Conservation (phyloP, 2,329 filamentous ascomycete species). For the Penicillium sp. region DNA sequence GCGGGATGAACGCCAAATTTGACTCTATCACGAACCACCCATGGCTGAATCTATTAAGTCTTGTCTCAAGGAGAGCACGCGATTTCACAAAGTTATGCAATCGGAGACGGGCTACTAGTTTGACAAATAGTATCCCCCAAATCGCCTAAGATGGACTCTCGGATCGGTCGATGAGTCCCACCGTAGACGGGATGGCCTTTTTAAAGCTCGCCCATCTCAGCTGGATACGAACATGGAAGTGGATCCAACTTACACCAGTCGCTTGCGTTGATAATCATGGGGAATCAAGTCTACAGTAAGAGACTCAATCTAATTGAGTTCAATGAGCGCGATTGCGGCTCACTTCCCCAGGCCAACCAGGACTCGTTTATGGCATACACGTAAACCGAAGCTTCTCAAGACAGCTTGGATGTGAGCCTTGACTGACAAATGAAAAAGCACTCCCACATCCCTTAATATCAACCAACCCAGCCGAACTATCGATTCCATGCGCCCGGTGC, state of each 20-base stretch:
- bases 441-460: neutral
- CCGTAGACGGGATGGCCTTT: neutral
- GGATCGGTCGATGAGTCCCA: conserved; percentile 1
- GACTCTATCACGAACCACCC: neutral
- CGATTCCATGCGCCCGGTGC: conserved; percentile 1
- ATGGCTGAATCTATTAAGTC: conserved; percentile 4
- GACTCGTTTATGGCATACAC: neutral
- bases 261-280: neutral
- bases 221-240: conserved; percentile 1
- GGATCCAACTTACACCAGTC: neutral
- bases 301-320: conserved; percentile 18
- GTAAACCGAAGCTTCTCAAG: neutral
- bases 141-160: neutral
- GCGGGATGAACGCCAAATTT: neutral
- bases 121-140: conserved; percentile 3
- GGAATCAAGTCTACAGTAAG: neutral
- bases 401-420: neutral
- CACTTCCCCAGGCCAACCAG: neutral
- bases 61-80: conserved; percentile 11
- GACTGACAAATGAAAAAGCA: neutral
- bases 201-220: conserved; percentile 1
- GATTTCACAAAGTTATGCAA: conserved; percentile 5
- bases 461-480: conserved; percentile 2
- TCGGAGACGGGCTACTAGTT: neutral
- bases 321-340: neutral